phyloP scores from a whole-genome alignment of 768 basidiomycete species.

The Trametes elegans region DNA sequence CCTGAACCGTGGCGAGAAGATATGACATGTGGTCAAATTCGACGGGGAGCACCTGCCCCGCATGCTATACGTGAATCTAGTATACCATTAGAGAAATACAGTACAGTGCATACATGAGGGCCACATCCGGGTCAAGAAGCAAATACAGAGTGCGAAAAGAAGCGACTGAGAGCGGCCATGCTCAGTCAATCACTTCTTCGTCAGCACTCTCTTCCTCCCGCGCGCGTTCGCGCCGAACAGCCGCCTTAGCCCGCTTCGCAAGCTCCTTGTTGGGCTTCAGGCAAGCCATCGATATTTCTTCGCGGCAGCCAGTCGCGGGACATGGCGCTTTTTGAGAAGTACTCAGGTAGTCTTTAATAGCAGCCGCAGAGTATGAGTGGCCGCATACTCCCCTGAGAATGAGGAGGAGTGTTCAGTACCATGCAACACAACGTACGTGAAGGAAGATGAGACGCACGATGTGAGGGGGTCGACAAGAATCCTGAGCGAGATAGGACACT shows the following conservation, averaged over 20 bases:
- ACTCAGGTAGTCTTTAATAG: conserved; percentile 64
- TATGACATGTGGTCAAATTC: no score
- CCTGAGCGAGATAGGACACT: conserved; percentile 76
- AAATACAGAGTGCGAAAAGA: background rate
- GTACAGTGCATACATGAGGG: background rate
- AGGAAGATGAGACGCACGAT: conserved; percentile 61
- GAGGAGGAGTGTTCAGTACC: background rate
- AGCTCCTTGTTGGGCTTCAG: conserved; percentile 57
- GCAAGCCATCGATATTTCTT: conserved; percentile 48
- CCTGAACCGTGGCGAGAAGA: no score
- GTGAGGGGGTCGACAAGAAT: conserved; percentile 72
- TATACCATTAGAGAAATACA: conserved; percentile 7
- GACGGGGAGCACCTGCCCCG: no score
- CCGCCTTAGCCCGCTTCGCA: conserved; percentile 59
- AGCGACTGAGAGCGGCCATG: background rate
- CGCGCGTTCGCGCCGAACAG: conserved; percentile 46
- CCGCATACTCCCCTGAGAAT: conserved; percentile 58
- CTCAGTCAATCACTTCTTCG: conserved; percentile 56
- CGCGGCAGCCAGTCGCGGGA: conserved; percentile 71
- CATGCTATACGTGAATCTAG: no score
- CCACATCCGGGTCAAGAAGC: no score
- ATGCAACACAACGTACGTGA: no score
- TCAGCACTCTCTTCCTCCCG: conserved; percentile 35
- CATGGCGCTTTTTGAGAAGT: conserved; percentile 46
- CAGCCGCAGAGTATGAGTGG: conserved; percentile 78